Conservation (phyloP, 2,329 filamentous ascomycete species). For the Sclerotiophoma versabilis region DNA sequence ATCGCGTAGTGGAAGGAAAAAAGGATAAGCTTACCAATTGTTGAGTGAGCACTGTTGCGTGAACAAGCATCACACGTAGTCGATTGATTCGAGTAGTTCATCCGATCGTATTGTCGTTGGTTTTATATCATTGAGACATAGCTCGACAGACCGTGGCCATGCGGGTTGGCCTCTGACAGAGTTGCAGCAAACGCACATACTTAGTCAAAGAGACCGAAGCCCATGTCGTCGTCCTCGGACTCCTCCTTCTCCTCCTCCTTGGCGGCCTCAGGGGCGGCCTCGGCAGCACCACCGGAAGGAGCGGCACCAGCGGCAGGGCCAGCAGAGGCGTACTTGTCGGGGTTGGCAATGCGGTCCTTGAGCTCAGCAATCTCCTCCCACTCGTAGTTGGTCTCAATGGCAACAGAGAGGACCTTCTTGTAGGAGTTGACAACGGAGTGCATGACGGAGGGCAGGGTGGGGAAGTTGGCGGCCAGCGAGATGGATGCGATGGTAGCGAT, state of each 20-base stretch:
- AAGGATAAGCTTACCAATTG: constrained; percentile 45
- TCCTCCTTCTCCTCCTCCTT: constrained; percentile 65
- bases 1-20: constrained; percentile 47
- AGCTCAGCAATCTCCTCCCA: constrained; percentile 97
- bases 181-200: constrained; percentile 28
- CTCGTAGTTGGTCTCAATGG: constrained; percentile 86
- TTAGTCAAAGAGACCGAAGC: constrained; percentile 64
- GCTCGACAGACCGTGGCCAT: constrained; percentile 25
- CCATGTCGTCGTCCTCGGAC: constrained; percentile 63
- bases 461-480: constrained; percentile 93
- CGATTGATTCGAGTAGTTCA: constrained; percentile 28
- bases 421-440: constrained; percentile 97
- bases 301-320: constrained; percentile 70
- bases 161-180: constrained; percentile 29
- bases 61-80: constrained; percentile 36
- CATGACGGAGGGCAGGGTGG: constrained; percentile 92
- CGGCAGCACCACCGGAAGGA: constrained; percentile 41
- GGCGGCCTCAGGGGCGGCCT: constrained; percentile 36
- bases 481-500: constrained; percentile 87
- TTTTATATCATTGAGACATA: constrained; percentile 43
- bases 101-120: constrained; percentile 47
- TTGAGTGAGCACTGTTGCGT: constrained; percentile 17
- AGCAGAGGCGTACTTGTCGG: constrained; percentile 89
- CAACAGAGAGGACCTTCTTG: constrained; percentile 94
- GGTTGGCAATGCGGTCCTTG: constrained; percentile 99